phyloP scores from a whole-genome alignment of 1,139 yeast species.

The Taphrina communis region DNA sequence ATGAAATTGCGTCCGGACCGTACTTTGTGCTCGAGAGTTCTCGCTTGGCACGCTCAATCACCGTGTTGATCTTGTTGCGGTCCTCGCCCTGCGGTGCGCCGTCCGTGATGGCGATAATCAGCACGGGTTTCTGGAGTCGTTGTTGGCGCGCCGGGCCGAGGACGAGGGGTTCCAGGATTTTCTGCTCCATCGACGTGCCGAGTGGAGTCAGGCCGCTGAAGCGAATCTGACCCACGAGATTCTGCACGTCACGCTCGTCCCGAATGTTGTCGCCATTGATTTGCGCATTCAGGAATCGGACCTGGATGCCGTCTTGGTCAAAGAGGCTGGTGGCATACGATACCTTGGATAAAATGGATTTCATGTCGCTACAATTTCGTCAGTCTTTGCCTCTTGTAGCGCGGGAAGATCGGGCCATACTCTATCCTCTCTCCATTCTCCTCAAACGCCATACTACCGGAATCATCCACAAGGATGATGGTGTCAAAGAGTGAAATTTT shows the following conservation, averaged over 20 bases:
- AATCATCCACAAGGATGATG: constrained; percentile 51
- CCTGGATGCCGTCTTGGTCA: constrained; percentile 52
- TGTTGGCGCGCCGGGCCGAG: constrained; percentile 49
- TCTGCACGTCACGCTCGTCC: constrained; percentile 49
- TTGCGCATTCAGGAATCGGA: constrained; percentile 51
- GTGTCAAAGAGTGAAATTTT: constrained; percentile 52
- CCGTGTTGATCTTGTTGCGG: constrained; percentile 48
- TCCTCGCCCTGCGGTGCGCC: constrained; percentile 53
- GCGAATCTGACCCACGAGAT: constrained; percentile 48
- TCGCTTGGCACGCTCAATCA: constrained; percentile 49
- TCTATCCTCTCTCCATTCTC: constrained; percentile 53
- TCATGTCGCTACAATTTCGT: constrained; percentile 47
- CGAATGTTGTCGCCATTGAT: constrained; percentile 49
- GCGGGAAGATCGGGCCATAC: not conserved
- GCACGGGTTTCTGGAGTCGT: constrained; percentile 50
- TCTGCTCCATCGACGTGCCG: constrained; percentile 49
- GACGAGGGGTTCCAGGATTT: constrained; percentile 51
- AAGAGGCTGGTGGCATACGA: constrained; percentile 51
- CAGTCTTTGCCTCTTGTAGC: not conserved
- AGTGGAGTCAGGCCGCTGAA: constrained; percentile 52
- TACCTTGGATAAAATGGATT: constrained; percentile 50
- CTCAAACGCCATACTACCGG: constrained; percentile 53
- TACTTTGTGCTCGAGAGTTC: constrained; percentile 47
- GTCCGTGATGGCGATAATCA: constrained; percentile 51
- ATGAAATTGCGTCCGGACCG: constrained; percentile 51